These are phyloP conservation scores for Solanum rostratum DNA, from an alignment of 257 asterid species.

Conservation along the genomic window DNA sequence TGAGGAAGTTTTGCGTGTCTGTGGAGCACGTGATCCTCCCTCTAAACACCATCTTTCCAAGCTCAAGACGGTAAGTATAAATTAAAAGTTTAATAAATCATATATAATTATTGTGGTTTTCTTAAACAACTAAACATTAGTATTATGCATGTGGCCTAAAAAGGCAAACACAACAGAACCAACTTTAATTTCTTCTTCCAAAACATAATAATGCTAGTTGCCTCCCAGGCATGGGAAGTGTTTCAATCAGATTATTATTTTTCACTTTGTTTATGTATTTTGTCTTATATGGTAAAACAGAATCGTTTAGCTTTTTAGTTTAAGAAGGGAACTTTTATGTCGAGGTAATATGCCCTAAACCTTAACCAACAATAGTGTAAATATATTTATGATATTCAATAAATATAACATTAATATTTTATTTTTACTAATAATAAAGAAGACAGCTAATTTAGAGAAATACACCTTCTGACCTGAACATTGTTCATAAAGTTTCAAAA, in stretches of 20 bases:
- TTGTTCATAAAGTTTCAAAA: no score
- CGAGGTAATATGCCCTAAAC: not conserved
- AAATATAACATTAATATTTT: no score
- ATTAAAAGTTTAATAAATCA: no score
- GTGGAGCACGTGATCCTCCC: conserved; percentile 24
- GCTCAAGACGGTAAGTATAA: conserved; percentile 38
- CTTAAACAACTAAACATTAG: not conserved
- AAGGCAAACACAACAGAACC: not conserved
- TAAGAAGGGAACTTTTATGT: not conserved
- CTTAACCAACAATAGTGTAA: not conserved
- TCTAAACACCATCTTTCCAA: conserved; percentile 49
- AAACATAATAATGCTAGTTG: not conserved
- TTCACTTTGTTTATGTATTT: not conserved
- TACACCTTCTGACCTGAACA: no score
- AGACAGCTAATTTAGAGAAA: no score
- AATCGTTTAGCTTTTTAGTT: not conserved
- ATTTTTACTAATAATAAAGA: no score
- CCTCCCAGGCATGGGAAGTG: not conserved
- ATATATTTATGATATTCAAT: not conserved
- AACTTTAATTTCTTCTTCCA: not conserved
- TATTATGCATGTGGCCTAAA: not conserved
- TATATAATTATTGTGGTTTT: not conserved
- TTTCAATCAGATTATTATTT: not conserved
- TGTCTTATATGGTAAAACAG: not conserved
- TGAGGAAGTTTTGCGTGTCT: conserved; percentile 38